Percentiles rank a stretch among this genome's conserved stretches.
phyloP scores from a whole-genome alignment of 1,139 yeast genomes.

The Blastobotrys apis region DNA sequence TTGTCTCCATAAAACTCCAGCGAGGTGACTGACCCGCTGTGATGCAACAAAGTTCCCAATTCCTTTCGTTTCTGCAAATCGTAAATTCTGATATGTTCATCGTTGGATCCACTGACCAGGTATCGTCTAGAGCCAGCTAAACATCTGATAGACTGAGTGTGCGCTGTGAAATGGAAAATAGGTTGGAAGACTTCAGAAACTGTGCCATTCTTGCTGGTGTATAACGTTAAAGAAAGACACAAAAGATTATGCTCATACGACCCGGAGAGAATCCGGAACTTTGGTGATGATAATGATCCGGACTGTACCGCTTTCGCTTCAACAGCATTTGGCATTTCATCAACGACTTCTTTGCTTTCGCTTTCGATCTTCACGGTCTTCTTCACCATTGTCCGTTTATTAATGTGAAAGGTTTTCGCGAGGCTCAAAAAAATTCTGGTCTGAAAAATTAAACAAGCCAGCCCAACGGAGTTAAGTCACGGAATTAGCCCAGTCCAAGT shows the following conservation, averaged over 20 bases:
- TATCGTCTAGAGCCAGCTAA: conserved; percentile 81
- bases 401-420: too few species aligned
- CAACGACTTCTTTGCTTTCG: background rate
- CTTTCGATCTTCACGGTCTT: background rate
- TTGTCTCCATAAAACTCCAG: conserved; percentile 61
- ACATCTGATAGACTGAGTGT: conserved; percentile 78
- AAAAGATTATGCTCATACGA: conserved; percentile 91
- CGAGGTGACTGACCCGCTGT: conserved; percentile 81
- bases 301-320: too few species aligned
- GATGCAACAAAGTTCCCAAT: conserved; percentile 83
- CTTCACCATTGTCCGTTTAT: background rate
- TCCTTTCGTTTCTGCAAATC: conserved; percentile 93
- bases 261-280: conserved; percentile 83
- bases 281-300: background rate
- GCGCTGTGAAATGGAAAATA: conserved; percentile 93
- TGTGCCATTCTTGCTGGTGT: conserved; percentile 24
- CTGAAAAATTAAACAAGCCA: too few species aligned
- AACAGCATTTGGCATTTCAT: background rate
- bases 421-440: background rate
- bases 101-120: conserved; percentile 91
- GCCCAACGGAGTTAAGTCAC: too few species aligned
- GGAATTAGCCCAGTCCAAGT: too few species aligned
- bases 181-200: conserved; percentile 72
- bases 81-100: conserved; percentile 90
- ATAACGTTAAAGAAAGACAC: conserved; percentile 70